Evolutionary conservation across 768 basidiomycete genomes (phyloP).

Genomic region (Auricularia heimuer): DNA sequence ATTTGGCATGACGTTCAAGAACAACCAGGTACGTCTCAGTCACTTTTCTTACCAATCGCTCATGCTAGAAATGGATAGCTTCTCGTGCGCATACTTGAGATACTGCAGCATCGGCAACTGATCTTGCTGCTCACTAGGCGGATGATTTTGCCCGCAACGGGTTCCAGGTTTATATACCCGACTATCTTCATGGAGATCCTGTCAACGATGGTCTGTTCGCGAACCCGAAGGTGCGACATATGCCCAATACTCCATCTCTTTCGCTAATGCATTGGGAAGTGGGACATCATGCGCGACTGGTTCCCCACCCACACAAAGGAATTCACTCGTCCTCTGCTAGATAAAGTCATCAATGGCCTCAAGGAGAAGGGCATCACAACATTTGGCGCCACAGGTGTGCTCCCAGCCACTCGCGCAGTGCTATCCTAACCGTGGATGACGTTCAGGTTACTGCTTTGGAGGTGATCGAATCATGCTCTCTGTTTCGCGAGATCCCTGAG

Average conservation of each 20-base stretch:
- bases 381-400: slow-evolving; percentile 7
- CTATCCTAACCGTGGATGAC: background rate
- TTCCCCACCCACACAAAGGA: background rate
- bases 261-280: background rate
- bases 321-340: slow-evolving; percentile 6
- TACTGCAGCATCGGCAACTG: too few relatives aligned
- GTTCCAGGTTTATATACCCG: slow-evolving; percentile 7
- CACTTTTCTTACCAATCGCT: background rate
- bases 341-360: slow-evolving; percentile 6
- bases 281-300: slow-evolving; percentile 6
- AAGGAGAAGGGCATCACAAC: slow-evolving; percentile 6
- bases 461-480: background rate
- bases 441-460: background rate
- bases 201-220: background rate
- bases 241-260: background rate
- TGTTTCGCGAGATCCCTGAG: background rate
- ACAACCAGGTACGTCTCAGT: slow-evolving; percentile 3
- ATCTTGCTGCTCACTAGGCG: background rate
- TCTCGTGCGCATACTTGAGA: background rate
- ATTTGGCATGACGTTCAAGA: slow-evolving; percentile 2
- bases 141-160: slow-evolving; percentile 10
- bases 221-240: background rate
- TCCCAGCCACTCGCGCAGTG: slow-evolving; percentile 2
- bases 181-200: slow-evolving; percentile 7
- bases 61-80: background rate